A percentile compares a stretch with the other conserved stretches of the same genome.
Conservation (phyloP, 306 rosid species). For the Dryas alaskensis region DNA sequence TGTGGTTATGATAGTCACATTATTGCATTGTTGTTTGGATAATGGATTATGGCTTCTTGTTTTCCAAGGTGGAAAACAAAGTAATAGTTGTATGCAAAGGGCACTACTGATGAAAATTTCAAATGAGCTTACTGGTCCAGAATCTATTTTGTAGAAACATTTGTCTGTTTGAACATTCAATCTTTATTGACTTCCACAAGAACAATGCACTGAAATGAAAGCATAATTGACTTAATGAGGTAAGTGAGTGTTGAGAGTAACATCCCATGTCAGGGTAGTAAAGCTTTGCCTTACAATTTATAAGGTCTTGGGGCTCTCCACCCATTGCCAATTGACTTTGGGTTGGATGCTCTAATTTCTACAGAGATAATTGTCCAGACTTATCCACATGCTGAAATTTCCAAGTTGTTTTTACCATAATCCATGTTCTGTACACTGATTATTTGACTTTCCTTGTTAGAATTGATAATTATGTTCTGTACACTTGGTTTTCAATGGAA, state of each 20-base stretch:
- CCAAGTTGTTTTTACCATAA: neutral
- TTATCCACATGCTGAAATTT: neutral
- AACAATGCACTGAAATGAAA: neutral
- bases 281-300: no score
- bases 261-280: no score
- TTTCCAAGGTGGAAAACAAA: conserved; percentile 9
- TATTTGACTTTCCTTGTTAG: neutral
- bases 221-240: neutral
- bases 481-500: neutral
- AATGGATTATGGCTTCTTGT: neutral
- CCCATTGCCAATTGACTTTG: no score
- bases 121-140: neutral
- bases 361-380: neutral
- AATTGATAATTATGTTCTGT: neutral
- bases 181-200: neutral
- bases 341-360: no score
- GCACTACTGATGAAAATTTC: neutral
- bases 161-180: neutral
- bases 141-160: neutral
- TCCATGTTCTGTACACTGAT: neutral
- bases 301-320: no score
- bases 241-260: neutral
- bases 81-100: neutral
- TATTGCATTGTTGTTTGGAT: neutral
- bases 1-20: neutral